phyloP scores from a whole-genome alignment of 2,329 filamentous ascomycete species.

The Xylaria sp. region DNA sequence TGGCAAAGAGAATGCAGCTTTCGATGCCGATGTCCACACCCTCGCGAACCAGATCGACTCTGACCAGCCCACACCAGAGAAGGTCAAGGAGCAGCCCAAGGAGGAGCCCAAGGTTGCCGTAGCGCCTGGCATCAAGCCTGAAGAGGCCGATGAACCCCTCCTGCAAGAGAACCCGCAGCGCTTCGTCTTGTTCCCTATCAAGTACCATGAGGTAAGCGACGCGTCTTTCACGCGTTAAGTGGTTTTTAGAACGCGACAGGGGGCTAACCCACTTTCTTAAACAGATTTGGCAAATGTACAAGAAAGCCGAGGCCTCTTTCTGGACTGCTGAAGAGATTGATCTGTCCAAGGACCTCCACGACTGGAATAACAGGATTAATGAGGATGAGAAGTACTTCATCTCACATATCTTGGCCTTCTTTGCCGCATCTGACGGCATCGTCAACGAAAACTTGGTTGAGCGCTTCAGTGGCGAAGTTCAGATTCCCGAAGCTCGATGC shows the following conservation, averaged over 20 bases:
- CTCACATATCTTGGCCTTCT: conserved; percentile 98
- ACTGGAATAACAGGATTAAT: conserved; percentile 98
- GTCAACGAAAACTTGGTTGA: conserved; percentile 99
- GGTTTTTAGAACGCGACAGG: conserved; percentile 48
- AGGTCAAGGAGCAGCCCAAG: conserved; percentile 47
- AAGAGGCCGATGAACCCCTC: conserved; percentile 87
- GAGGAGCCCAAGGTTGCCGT: conserved; percentile 55
- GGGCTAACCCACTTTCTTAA: conserved; percentile 53
- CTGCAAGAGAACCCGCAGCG: conserved; percentile 95
- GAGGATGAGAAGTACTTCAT: conserved; percentile 98
- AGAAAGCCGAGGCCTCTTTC: conserved; percentile 99
- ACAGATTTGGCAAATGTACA: conserved; percentile 99
- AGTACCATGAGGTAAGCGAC: conserved; percentile 94
- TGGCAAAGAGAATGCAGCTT: conserved; percentile 83
- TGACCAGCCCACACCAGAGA: conserved; percentile 67
- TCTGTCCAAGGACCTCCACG: conserved; percentile 97
- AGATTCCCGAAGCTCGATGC: conserved; percentile 97
- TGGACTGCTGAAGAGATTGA: conserved; percentile 99
- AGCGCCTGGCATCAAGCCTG: conserved; percentile 67
- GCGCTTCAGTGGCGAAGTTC: conserved; percentile 96
- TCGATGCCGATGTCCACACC: conserved; percentile 63
- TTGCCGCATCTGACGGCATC: conserved; percentile 97
- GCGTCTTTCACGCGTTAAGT: conserved; percentile 76
- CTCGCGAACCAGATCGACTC: conserved; percentile 67
- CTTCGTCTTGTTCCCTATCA: conserved; percentile 98